Evolutionary conservation across 2,329 filamentous ascomycete species (phyloP), one percentile per base, ranked within the genome.

Genomic region (Ascochyta koolunga): DNA sequence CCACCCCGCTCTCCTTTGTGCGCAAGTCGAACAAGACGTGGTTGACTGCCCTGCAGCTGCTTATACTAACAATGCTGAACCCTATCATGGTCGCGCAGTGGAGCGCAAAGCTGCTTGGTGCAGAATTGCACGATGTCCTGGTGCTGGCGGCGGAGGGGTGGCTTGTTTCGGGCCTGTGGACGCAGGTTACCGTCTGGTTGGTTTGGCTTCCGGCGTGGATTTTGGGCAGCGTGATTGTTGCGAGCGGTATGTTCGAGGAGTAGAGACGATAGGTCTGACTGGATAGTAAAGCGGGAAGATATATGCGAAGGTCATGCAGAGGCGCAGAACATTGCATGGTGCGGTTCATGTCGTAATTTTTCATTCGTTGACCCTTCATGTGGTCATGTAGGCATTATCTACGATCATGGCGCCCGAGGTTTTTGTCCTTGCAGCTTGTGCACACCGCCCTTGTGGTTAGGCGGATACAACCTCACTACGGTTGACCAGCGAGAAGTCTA

Each of bases 171-270:
- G 91, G 91, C 1, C 86, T 95, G 83, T 96, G 92, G 79, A 96
- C 92, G 1, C 88, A 90, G 55, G 86, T 96, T 16, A 86, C 96
- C 10, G 83, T 96, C n/a, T 96, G 92, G 90, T 89, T 91, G 71
- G 87, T 96, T 37, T 97, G 93, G 93, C 95, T 91, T 89, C 93
- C 93, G 0, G 91, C 91, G 7, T 97, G 93, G 93, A 74, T 95
- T 32, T 83, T 87, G 6, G 89, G 79, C 15, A 57, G 56, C 10
- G 62, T 70, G 22, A 65, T 75, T 33, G 68, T 73, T 39, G 67
- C 62, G 3, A 56, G 59, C 24, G 70, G 70, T 1, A 43, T 56
- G 11, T 58, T 64, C 51, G 55, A 63, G 33, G 58, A 46, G 19
- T 9, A 25, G 6, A 11, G 6, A 11, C 5, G 5, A 21, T 1